Evolutionary conservation across 2,329 filamentous ascomycete species (phyloP).

Genomic region (Ophiosphaerella herpotricha): DNA sequence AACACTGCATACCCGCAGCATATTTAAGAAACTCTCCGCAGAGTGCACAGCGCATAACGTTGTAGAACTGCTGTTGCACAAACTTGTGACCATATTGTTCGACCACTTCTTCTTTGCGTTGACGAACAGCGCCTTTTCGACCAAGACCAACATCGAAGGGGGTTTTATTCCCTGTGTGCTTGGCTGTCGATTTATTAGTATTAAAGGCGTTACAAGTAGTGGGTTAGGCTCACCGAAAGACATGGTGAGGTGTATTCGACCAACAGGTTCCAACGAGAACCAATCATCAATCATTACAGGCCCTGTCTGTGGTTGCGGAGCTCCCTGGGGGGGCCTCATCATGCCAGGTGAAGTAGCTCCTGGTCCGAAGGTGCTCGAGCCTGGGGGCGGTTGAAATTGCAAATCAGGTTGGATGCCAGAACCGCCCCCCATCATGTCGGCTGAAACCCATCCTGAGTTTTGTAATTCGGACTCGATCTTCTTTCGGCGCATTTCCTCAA

Average conservation of each 20-base stretch:
- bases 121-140: constrained; percentile 92
- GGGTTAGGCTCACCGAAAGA: constrained; percentile 67
- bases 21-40: constrained; percentile 99
- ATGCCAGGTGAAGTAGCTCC: constrained; percentile 45
- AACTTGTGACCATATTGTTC: constrained; percentile 99
- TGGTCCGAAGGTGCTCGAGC: constrained; percentile 43
- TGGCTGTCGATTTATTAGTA: constrained; percentile 57
- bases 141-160: constrained; percentile 88
- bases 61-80: constrained; percentile 98
- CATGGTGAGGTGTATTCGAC: constrained; percentile 87
- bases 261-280: constrained; percentile 95
- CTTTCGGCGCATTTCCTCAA: constrained; percentile 95
- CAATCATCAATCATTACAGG: constrained; percentile 78
- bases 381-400: constrained; percentile 58
- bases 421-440: constrained; percentile 83
- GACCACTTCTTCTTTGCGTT: constrained; percentile 96
- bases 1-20: constrained; percentile 97
- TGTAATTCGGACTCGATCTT: constrained; percentile 96
- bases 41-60: constrained; percentile 98
- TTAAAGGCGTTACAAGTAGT: neutral
- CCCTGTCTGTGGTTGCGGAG: constrained; percentile 56
- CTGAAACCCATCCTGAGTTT: constrained; percentile 93
- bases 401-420: constrained; percentile 56
- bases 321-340: constrained; percentile 44
- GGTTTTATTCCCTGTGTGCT: constrained; percentile 81